These are phyloP conservation scores for Stenocarpella maydis DNA, from an alignment of 2,329 filamentous ascomycete genomes.

Conservation along the genomic window DNA sequence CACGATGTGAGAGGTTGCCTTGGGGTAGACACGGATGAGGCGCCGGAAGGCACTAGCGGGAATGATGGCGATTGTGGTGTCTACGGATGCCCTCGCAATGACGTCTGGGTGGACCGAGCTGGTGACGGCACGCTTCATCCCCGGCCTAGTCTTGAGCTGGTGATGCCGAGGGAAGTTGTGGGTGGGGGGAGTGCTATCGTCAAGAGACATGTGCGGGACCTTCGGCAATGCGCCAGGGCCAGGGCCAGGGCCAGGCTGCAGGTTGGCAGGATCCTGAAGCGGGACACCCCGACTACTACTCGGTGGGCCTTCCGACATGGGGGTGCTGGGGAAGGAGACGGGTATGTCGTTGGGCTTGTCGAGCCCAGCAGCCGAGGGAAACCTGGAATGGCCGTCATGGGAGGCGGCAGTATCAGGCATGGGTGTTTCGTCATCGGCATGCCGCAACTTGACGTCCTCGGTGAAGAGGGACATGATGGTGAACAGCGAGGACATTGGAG, in stretches of 20 bases:
- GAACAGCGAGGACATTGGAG: constrained; percentile 97
- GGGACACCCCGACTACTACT: constrained; percentile 34
- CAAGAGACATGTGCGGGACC: constrained; percentile 80
- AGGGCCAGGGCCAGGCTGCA: constrained; percentile 45
- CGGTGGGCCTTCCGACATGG: constrained; percentile 46
- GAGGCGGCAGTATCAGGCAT: constrained; percentile 41
- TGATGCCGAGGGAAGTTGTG: constrained; percentile 39
- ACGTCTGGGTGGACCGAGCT: constrained; percentile 95
- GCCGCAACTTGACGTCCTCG: constrained; percentile 84
- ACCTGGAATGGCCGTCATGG: constrained; percentile 42
- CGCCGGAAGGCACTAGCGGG: constrained; percentile 94
- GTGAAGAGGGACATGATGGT: constrained; percentile 97
- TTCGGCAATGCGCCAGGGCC: constrained; percentile 56
- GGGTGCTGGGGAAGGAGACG: constrained; percentile 51
- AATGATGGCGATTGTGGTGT: constrained; percentile 98
- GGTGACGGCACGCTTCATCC: constrained; percentile 56
- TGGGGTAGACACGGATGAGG: constrained; percentile 91
- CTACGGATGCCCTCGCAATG: constrained; percentile 92
- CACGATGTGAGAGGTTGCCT: constrained; percentile 95
- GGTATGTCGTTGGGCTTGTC: constrained; percentile 44
- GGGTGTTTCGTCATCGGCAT: constrained; percentile 69
- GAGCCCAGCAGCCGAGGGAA: constrained; percentile 43
- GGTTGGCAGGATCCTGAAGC: constrained; percentile 42
- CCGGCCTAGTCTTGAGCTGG: constrained; percentile 46
- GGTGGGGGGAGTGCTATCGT: constrained; percentile 48